A percentile compares a stretch with the other conserved stretches of the same genome.
These are phyloP conservation scores for Cordyceps militaris DNA, from an alignment of 2,329 filamentous ascomycete genomes.

Conservation along the genomic window DNA sequence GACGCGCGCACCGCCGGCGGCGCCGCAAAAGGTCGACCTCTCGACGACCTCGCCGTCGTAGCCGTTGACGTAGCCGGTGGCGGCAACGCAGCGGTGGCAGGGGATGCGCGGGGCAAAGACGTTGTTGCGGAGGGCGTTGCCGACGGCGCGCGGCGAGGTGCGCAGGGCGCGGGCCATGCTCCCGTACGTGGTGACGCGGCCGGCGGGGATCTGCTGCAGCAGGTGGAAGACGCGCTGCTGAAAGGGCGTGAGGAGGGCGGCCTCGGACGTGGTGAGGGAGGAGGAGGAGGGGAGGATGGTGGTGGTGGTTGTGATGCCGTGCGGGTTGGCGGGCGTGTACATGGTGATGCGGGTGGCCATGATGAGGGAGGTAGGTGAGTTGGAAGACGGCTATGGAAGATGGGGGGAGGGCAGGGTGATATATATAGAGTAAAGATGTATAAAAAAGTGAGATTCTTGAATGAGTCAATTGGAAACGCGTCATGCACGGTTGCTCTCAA, in stretches of 20 bases:
- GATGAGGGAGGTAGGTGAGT: neutral
- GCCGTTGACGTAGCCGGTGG: slow-evolving; percentile 13
- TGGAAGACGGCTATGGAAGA: too few species aligned
- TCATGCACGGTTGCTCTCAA: slow-evolving; percentile 1
- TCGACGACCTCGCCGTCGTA: slow-evolving; percentile 12
- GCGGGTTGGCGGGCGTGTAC: slow-evolving; percentile 8
- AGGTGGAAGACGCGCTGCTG: slow-evolving; percentile 10
- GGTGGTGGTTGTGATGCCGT: neutral
- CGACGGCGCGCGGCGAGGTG: slow-evolving; percentile 14
- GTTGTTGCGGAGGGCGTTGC: slow-evolving; percentile 14
- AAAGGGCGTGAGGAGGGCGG: slow-evolving; percentile 8
- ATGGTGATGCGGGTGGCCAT: slow-evolving; percentile 10
- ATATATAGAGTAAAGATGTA: neutral
- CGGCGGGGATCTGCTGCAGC: slow-evolving; percentile 7
- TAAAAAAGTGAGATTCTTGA: neutral
- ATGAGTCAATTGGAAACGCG: neutral
- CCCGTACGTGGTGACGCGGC: slow-evolving; percentile 13
- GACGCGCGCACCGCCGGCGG: neutral
- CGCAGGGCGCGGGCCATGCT: slow-evolving; percentile 7
- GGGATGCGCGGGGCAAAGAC: slow-evolving; percentile 11
- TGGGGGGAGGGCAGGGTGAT: too few species aligned
- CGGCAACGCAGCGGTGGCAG: slow-evolving; percentile 13
- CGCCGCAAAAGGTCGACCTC: neutral
- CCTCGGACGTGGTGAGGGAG: neutral
- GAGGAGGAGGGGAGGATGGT: neutral